Conservation (phyloP, 2,329 filamentous ascomycete genomes). For the Fonsecaea monophora region DNA sequence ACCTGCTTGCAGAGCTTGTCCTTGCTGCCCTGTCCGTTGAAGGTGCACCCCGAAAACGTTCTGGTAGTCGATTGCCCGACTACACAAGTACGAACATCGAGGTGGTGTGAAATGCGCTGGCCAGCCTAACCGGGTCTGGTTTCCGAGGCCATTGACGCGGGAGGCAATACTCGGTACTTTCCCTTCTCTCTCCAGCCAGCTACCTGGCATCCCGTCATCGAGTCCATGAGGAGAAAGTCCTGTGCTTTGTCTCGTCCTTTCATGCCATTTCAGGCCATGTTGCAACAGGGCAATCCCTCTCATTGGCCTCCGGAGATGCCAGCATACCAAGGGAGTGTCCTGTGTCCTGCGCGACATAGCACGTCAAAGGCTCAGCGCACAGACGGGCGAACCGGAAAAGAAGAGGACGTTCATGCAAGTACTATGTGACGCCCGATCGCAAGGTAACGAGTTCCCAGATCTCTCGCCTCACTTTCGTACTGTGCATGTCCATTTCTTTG, state of each 20-base stretch:
- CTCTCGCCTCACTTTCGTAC: constrained; percentile 20
- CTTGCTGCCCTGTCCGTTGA: background rate
- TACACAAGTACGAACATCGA: background rate
- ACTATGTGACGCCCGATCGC: constrained; percentile 4
- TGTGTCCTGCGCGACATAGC: background rate
- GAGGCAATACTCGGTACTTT: background rate
- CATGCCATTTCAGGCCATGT: background rate
- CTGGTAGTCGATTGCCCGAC: background rate
- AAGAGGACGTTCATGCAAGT: constrained; percentile 3
- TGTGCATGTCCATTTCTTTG: background rate
- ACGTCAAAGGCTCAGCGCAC: background rate
- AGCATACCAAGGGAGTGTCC: background rate
- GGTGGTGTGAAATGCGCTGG: constrained; percentile 13
- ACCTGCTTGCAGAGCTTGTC: background rate
- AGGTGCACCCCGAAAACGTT: background rate
- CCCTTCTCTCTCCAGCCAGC: background rate
- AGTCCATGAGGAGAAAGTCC: background rate
- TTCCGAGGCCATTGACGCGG: background rate
- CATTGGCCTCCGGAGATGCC: background rate
- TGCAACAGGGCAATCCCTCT: background rate
- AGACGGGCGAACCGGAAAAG: background rate
- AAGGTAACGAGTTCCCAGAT: constrained; percentile 2
- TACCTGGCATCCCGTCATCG: constrained; percentile 1
- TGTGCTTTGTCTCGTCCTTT: background rate
- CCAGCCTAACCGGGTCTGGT: background rate